These are phyloP conservation scores for Globisporangium emineosum DNA, from an alignment of 352 stramenopile genomes.

Conservation along the genomic window DNA sequence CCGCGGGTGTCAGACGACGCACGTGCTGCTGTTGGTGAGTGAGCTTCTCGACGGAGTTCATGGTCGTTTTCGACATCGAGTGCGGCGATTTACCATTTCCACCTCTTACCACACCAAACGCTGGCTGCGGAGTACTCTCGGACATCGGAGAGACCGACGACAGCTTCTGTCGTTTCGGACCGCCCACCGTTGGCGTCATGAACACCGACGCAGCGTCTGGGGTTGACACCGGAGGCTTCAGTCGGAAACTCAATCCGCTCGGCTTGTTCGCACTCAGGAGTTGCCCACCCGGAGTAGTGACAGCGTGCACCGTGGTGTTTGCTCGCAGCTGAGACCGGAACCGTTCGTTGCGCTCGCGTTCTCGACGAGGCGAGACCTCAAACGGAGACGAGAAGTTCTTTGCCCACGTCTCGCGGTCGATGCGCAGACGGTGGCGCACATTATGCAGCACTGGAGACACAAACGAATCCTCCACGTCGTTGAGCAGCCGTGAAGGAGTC, in stretches of 20 bases:
- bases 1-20: not conserved
- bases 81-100: not conserved
- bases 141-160: slow-evolving; percentile 28
- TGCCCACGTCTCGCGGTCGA: slow-evolving; percentile 65
- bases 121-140: slow-evolving; percentile 17
- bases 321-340: slow-evolving; percentile 45
- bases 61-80: not conserved
- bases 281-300: slow-evolving; percentile 1
- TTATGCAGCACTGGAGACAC: slow-evolving; percentile 57
- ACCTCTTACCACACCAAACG: not conserved
- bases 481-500: slow-evolving; percentile 22
- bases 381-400: slow-evolving; percentile 71
- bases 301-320: slow-evolving; percentile 8
- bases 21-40: not conserved
- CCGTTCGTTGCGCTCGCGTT: slow-evolving; percentile 48
- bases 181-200: slow-evolving; percentile 11
- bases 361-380: slow-evolving; percentile 44
- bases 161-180: slow-evolving; percentile 15
- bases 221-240: slow-evolving; percentile 16
- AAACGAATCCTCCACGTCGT: slow-evolving; percentile 51
- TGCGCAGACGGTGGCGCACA: slow-evolving; percentile 54
- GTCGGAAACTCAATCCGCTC: slow-evolving; percentile 17
- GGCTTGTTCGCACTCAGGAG: not conserved
- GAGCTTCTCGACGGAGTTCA: not conserved
- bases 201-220: slow-evolving; percentile 6